Evolutionary conservation across 768 basidiomycete genomes (phyloP).

Genomic region (Pleurotus djamor): DNA sequence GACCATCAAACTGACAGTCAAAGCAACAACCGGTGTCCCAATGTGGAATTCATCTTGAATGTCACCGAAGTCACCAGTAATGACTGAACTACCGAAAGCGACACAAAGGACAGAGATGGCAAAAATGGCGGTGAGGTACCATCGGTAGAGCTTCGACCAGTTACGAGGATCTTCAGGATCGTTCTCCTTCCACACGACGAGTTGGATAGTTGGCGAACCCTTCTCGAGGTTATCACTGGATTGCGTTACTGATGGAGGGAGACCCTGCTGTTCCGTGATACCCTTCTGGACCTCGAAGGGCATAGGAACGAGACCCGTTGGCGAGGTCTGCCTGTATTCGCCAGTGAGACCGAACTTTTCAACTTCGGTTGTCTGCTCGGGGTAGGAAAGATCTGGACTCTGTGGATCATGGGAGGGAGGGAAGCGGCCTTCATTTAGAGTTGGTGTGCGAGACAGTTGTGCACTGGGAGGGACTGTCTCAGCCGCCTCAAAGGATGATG

Average conservation of each 20-base stretch:
- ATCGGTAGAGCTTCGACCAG: constrained; percentile 25
- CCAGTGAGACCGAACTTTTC: constrained; percentile 18
- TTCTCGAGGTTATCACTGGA: constrained; percentile 27
- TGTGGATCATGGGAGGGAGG: not conserved
- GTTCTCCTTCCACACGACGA: constrained; percentile 32
- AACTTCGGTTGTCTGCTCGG: constrained; percentile 11
- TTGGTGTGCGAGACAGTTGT: constrained; percentile 6
- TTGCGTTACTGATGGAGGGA: constrained; percentile 22
- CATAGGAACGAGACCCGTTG: constrained; percentile 20
- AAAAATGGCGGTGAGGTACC: constrained; percentile 27
- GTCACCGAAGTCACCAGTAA: constrained; percentile 33
- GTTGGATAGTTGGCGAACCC: constrained; percentile 25
- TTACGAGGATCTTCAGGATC: constrained; percentile 40
- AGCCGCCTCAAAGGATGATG: not conserved
- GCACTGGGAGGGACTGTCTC: constrained; percentile 5
- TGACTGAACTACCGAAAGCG: constrained; percentile 31
- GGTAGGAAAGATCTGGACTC: constrained; percentile 11
- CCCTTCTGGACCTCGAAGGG: constrained; percentile 3
- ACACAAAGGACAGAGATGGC: constrained; percentile 29
- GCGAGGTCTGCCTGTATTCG: constrained; percentile 27
- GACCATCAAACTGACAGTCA: constrained; percentile 34
- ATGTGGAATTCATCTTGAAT: constrained; percentile 27
- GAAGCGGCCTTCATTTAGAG: not conserved
- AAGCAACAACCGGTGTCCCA: constrained; percentile 26
- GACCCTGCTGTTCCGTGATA: constrained; percentile 18